These are phyloP conservation scores for Cladochytrium replicatum DNA, from an alignment of 192 early-diverging fungal genomes.

Conservation along the genomic window DNA sequence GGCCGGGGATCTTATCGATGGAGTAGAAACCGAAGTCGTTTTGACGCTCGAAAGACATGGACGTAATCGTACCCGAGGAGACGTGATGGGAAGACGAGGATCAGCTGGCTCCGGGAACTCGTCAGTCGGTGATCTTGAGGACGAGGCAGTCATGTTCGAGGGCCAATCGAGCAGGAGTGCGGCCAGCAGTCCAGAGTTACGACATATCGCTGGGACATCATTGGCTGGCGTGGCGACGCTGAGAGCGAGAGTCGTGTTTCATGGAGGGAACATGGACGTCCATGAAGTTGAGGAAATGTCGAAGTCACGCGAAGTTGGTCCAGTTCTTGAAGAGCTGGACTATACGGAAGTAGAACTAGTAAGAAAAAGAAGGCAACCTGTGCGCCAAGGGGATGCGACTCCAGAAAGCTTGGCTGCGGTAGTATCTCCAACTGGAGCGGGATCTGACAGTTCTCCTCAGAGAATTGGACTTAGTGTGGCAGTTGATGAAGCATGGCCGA, in stretches of 20 bases:
- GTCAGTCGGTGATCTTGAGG: constrained; percentile 9
- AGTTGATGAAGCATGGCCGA: constrained; percentile 1
- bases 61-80: no score
- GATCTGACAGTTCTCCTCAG: no score
- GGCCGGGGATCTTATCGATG: constrained; percentile 13
- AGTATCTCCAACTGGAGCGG: no score
- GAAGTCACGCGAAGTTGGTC: no score
- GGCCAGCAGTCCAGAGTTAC: not conserved
- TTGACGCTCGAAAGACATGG: constrained; percentile 10
- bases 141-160: constrained; percentile 3
- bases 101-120: not conserved
- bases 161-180: not conserved
- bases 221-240: not conserved
- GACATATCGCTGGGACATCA: not conserved
- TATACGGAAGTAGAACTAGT: no score
- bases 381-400: no score
- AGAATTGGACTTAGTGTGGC: not conserved
- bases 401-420: no score
- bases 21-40: constrained; percentile 2
- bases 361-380: no score
- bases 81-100: not conserved
- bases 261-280: no score
- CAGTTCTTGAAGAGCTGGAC: no score
- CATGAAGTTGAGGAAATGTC: no score
- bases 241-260: no score